phyloP scores from a whole-genome alignment of 768 basidiomycete species.

The Mycena venus region DNA sequence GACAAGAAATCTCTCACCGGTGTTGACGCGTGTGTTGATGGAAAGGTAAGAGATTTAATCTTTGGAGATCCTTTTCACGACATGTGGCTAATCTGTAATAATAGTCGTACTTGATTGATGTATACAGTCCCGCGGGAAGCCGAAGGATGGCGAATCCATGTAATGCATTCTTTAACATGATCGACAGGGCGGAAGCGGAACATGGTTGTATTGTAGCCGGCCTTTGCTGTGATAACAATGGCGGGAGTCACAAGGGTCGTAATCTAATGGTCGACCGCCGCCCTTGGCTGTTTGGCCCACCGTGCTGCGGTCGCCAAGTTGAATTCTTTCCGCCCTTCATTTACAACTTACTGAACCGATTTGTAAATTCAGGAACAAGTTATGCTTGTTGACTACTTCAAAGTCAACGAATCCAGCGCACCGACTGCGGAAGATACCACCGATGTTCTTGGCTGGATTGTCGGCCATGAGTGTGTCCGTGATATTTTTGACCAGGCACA shows the following conservation, averaged over 20 bases:
- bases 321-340: too few relatives aligned
- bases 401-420: too few relatives aligned
- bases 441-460: too few relatives aligned
- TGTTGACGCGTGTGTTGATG: background rate
- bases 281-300: background rate
- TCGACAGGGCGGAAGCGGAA: background rate
- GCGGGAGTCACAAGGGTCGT: background rate
- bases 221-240: too few relatives aligned
- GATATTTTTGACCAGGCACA: too few relatives aligned
- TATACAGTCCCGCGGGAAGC: background rate
- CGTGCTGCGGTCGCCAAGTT: too few relatives aligned
- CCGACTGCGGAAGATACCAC: too few relatives aligned
- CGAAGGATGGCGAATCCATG: too few relatives aligned
- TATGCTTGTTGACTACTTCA: too few relatives aligned
- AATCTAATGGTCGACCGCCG: background rate
- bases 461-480: too few relatives aligned
- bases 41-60: background rate
- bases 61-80: background rate
- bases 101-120: background rate
- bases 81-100: background rate
- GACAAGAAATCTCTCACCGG: background rate
- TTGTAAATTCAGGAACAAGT: too few relatives aligned
- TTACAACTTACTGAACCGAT: too few relatives aligned
- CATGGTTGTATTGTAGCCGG: background rate
- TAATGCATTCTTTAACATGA: background rate